These are phyloP conservation scores for Osmanthus fragrans DNA, from an alignment of 257 asterid species.

Conservation along the genomic window DNA sequence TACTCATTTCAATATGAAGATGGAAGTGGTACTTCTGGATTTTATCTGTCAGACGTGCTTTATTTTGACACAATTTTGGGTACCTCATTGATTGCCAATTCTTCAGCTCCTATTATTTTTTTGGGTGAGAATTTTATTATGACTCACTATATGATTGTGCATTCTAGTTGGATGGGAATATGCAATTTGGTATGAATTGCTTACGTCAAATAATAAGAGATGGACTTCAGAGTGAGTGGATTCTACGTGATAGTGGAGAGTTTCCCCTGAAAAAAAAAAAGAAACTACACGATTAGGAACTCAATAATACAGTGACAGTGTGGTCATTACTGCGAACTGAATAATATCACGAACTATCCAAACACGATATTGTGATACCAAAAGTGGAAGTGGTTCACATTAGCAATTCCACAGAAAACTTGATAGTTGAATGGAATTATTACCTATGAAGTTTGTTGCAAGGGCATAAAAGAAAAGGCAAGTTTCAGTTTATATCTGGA, in stretches of 20 bases:
- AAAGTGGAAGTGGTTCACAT: slow-evolving; percentile 2
- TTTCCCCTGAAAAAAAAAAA: neutral
- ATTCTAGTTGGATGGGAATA: neutral
- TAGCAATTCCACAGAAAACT: slow-evolving; percentile 8
- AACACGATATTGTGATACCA: neutral
- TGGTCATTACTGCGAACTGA: neutral
- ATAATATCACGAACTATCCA: neutral
- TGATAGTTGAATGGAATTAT: neutral
- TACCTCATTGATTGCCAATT: slow-evolving; percentile 59
- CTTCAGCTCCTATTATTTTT: slow-evolving; percentile 78
- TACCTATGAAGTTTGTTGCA: neutral
- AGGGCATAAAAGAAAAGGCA: neutral
- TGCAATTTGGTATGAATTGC: neutral
- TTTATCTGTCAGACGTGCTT: slow-evolving; percentile 69
- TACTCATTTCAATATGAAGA: slow-evolving; percentile 78
- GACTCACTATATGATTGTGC: neutral
- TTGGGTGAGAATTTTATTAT: slow-evolving; percentile 63
- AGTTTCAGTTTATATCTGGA: neutral
- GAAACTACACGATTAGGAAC: neutral
- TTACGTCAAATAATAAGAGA: neutral
- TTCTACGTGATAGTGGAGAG: neutral
- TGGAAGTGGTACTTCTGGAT: slow-evolving; percentile 88
- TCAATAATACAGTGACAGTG: neutral
- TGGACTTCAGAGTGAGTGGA: neutral
- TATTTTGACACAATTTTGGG: slow-evolving; percentile 72